Evolutionary conservation across 495 filamentous ascomycete species (phyloP).

Genomic region (Margaritispora aquatica): DNA sequence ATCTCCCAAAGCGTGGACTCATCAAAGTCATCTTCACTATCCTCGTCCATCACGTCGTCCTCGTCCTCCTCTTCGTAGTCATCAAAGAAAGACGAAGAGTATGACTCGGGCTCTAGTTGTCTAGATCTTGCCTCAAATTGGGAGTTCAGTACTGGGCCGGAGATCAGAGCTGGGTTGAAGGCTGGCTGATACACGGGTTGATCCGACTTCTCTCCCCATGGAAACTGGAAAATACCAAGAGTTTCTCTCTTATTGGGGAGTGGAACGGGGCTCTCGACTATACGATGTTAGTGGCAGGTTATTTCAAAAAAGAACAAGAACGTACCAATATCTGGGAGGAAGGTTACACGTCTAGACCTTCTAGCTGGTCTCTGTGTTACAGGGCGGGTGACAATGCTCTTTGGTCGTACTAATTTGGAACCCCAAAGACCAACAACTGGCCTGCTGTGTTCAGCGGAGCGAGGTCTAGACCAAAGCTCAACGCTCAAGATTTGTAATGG

Average conservation of each 20-base stretch:
- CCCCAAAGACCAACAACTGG: constrained; percentile 23
- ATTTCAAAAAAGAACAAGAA: too few relatives aligned
- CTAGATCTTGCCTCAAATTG: constrained; percentile 28
- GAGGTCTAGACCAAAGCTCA: constrained; percentile 23
- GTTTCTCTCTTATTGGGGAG: constrained; percentile 44
- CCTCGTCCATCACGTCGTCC: constrained; percentile 37
- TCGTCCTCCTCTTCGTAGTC: constrained; percentile 41
- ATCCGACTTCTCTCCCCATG: constrained; percentile 51
- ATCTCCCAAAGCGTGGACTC: constrained; percentile 53
- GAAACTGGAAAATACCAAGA: constrained; percentile 51
- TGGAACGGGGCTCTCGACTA: constrained; percentile 45
- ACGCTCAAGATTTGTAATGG: constrained; percentile 17
- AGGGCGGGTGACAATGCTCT: constrained; percentile 14
- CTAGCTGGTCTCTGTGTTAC: constrained; percentile 32
- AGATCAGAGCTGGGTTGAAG: constrained; percentile 18
- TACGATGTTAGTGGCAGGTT: not conserved
- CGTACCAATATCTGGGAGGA: constrained; percentile 45
- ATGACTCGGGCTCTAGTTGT: constrained; percentile 32
- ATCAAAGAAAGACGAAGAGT: constrained; percentile 35
- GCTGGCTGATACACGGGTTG: constrained; percentile 27
- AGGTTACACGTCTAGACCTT: constrained; percentile 42
- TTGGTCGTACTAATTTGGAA: constrained; percentile 22
- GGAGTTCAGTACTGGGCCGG: constrained; percentile 14
- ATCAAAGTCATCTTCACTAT: constrained; percentile 45
- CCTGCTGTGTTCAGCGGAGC: constrained; percentile 16